A percentile compares a stretch with the other conserved stretches of the same genome.
phyloP scores from a whole-genome alignment of 306 rosid species.

The Erythrophleum fordii region DNA sequence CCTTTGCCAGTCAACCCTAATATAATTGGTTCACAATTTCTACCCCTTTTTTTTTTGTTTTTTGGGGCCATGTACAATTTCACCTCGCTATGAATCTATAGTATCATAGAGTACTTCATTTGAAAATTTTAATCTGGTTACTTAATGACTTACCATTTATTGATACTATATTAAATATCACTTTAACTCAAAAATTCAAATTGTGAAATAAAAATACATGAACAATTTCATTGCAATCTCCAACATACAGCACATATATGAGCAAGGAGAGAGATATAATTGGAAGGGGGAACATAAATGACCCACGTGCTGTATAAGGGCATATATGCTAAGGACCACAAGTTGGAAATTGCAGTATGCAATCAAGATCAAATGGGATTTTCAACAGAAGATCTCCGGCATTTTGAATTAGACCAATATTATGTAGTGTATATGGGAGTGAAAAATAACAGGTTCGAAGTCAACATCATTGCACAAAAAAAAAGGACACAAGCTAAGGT shows the following conservation, averaged over 20 bases:
- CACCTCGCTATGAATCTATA: neutral
- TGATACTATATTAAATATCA: too few relatives aligned
- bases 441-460: conserved; percentile 13
- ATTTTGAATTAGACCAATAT: conserved; percentile 37
- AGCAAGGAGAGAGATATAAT: conserved; percentile 1
- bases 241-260: neutral
- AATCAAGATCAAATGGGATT: conserved; percentile 43
- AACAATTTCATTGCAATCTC: neutral
- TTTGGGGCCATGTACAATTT: neutral
- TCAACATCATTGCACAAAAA: conserved; percentile 48
- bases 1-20: neutral
- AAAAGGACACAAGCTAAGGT: conserved; percentile 28
- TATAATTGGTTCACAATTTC: neutral
- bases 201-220: too few relatives aligned
- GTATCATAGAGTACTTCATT: neutral
- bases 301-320: conserved; percentile 45
- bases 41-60: neutral
- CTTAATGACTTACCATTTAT: too few relatives aligned
- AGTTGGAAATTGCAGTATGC: neutral
- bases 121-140: too few relatives aligned
- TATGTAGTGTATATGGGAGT: conserved; percentile 1
- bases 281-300: conserved; percentile 38
- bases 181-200: too few relatives aligned
- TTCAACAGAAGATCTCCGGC: conserved; percentile 8
- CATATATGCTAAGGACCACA: conserved; percentile 39